Evolutionary conservation across 208 protist genomes (phyloP), one percentile per base, ranked within the genome.

Genomic region (Trichomonas vaginalis): DNA sequence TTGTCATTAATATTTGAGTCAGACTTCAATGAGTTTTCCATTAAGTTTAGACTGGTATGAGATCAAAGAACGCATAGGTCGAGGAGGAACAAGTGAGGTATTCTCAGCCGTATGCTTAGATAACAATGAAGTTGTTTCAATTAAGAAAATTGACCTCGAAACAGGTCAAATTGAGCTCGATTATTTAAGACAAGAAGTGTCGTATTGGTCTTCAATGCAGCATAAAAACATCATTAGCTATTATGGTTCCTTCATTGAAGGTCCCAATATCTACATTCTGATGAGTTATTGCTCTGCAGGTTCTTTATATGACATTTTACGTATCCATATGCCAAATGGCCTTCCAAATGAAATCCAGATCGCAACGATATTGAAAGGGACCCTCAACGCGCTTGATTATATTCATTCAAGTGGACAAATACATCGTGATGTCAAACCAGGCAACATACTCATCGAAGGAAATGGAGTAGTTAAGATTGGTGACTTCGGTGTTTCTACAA

Each of bases 401-500:
- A 95, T 96, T 37, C 96, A 97, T 87, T 83, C 61, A 39, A 96
- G 96, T 49, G 61, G 90, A 32, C 37, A 95, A 46, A 97, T 97
- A 79, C 96, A 97, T 70, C 39, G 96, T 17, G 96, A 97, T 56
- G 46, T 97, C 4, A 97, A 97, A 47, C 96, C 96, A 27, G 96
- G 96, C 35, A 97, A 97, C 79, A 86, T 97, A 15, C 95, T 97
- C 17, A 23, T 97, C 2, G 83, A 88, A 9, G 95, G 56, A 3
- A 17, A 95, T 8, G 97, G 97, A 27, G 10, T 8, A 47, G 82
- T 97, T 32, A 96, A 97, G 79, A 83, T 97, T 14, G 96, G 96
- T 32, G 97, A 97, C 95, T 97, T 97, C 70, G 97, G 97, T 88
- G 96, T 97, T 0, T 21, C 87, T 42, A 90, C 45, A 10, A 23